Percentiles rank a stretch among this genome's conserved stretches.
phyloP scores from a whole-genome alignment of 305 asterid species.

The Lippia alba region DNA sequence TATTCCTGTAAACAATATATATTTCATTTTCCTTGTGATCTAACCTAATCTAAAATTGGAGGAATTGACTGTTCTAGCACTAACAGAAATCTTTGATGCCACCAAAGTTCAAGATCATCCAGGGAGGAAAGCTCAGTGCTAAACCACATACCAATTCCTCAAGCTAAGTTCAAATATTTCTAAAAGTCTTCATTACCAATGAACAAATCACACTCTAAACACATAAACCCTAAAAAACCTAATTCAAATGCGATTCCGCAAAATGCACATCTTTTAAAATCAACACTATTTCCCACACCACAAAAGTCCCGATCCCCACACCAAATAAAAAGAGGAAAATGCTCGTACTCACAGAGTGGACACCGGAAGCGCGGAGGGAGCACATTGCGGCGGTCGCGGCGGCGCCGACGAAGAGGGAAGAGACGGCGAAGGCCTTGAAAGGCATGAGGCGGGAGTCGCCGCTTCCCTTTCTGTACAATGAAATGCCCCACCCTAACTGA shows the following conservation, averaged over 20 bases:
- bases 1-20: too few species aligned
- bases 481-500: slow-evolving; percentile 63
- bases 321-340: background rate
- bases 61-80: too few species aligned
- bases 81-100: too few species aligned
- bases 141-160: background rate
- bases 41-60: too few species aligned
- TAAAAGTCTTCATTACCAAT: background rate
- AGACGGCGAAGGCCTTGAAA: slow-evolving; percentile 73
- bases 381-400: slow-evolving; percentile 56
- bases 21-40: too few species aligned
- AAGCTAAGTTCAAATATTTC: background rate
- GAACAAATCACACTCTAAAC: background rate
- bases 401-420: slow-evolving; percentile 75
- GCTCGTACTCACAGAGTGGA: slow-evolving; percentile 52
- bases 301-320: background rate
- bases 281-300: background rate
- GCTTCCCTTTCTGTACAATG: slow-evolving; percentile 47
- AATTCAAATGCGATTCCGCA: background rate
- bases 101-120: too few species aligned
- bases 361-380: slow-evolving; percentile 58
- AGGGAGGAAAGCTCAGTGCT: background rate
- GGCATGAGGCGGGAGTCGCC: slow-evolving; percentile 70
- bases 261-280: background rate
- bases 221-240: background rate